Conservation (phyloP, 2,329 filamentous ascomycete genomes). For the Bipolaris zeicola region DNA sequence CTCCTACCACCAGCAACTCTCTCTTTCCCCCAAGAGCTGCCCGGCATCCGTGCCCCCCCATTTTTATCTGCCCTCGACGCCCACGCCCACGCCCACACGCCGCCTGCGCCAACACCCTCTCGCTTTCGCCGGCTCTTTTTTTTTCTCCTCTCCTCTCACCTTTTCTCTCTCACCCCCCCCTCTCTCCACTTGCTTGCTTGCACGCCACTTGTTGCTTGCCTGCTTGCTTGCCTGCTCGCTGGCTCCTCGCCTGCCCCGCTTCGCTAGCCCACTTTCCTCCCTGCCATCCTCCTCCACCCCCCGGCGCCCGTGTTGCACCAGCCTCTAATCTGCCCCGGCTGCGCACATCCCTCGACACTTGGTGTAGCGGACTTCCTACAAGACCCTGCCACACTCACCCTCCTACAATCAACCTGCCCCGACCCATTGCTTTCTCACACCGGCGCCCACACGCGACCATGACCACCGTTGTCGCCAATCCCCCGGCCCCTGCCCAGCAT, state of each 20-base stretch:
- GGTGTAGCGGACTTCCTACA: conserved; percentile 44
- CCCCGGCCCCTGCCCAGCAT: conserved; percentile 49
- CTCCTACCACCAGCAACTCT: too few species aligned
- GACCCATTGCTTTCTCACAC: conserved; percentile 18
- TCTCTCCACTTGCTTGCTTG: conserved; percentile 1
- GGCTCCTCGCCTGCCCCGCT: background rate
- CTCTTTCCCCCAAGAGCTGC: too few species aligned
- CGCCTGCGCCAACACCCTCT: conserved; percentile 15
- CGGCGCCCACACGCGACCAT: conserved; percentile 44
- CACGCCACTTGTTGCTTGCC: background rate
- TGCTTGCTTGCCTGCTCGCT: background rate
- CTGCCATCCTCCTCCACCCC: conserved; percentile 8
- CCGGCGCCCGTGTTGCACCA: conserved; percentile 30
- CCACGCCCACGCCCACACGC: conserved; percentile 20
- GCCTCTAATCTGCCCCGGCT: conserved; percentile 36
- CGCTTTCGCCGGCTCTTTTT: background rate
- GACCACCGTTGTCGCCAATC: conserved; percentile 55
- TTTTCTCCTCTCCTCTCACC: background rate
- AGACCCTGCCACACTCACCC: conserved; percentile 37
- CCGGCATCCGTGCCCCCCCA: conserved; percentile 24
- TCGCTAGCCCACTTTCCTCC: conserved; percentile 1
- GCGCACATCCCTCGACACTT: conserved; percentile 41
- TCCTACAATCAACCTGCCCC: conserved; percentile 42
- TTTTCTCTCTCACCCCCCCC: background rate
- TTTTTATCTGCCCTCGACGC: conserved; percentile 28